Percentiles rank a stretch among this genome's conserved stretches.
Evolutionary conservation across 768 basidiomycete genomes (phyloP).

Genomic region (Mycena polygramma): DNA sequence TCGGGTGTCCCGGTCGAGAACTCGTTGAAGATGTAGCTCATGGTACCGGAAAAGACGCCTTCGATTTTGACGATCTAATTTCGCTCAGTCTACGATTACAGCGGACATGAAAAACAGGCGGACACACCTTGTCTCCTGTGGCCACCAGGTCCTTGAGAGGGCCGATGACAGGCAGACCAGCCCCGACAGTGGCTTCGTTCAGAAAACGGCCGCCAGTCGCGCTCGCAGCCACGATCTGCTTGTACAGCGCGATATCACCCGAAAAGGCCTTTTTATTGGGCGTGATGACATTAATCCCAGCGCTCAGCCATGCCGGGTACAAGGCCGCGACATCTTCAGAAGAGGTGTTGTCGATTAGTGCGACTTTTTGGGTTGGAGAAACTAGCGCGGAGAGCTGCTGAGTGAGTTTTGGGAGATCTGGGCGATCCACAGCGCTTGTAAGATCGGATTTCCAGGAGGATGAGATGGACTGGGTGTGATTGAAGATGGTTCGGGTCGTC

Average conservation of each 20-base stretch:
- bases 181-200: slow-evolving; percentile 95
- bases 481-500: slow-evolving; percentile 71
- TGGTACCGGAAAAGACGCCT: slow-evolving; percentile 97
- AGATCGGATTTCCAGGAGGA: slow-evolving; percentile 65
- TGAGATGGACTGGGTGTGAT: slow-evolving; percentile 60
- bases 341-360: slow-evolving; percentile 94
- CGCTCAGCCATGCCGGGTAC: slow-evolving; percentile 84
- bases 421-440: slow-evolving; percentile 57
- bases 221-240: slow-evolving; percentile 73
- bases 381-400: slow-evolving; percentile 61
- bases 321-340: slow-evolving; percentile 82
- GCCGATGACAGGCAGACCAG: slow-evolving; percentile 92
- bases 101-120: background rate
- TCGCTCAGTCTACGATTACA: background rate
- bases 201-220: slow-evolving; percentile 76
- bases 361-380: slow-evolving; percentile 61
- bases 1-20: slow-evolving; percentile 80
- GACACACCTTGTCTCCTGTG: slow-evolving; percentile 92
- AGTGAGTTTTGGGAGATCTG: slow-evolving; percentile 56
- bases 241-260: slow-evolving; percentile 74
- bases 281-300: slow-evolving; percentile 90
- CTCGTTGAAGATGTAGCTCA: slow-evolving; percentile 99
- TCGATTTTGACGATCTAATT: slow-evolving; percentile 88
- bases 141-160: slow-evolving; percentile 93
- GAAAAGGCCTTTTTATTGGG: slow-evolving; percentile 99